Evolutionary conservation across 2,329 filamentous ascomycete species (phyloP).

Genomic region (Exophiala bonariae): DNA sequence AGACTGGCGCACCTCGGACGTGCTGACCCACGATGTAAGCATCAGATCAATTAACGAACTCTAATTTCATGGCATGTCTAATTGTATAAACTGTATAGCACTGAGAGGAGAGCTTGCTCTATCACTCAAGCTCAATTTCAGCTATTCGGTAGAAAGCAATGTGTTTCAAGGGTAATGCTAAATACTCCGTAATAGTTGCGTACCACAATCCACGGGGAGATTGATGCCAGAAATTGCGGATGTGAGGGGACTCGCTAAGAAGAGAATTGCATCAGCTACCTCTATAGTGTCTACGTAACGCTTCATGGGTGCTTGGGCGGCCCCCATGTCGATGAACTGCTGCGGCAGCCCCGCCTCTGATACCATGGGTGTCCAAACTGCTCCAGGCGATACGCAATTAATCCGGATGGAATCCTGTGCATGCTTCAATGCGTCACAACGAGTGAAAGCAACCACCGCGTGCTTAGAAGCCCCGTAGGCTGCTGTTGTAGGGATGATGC

Average conservation of each 20-base stretch:
- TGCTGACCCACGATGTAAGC: too few species aligned
- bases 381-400: slow-evolving; percentile 41
- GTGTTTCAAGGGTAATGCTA: too few species aligned
- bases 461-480: slow-evolving; percentile 46
- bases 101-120: too few species aligned
- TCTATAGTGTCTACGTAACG: slow-evolving; percentile 53
- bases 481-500: slow-evolving; percentile 45
- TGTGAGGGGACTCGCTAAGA: slow-evolving; percentile 35
- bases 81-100: too few species aligned
- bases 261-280: slow-evolving; percentile 51
- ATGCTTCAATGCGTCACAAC: slow-evolving; percentile 35
- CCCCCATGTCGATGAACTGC: slow-evolving; percentile 40
- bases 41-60: too few species aligned
- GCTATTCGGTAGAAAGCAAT: too few species aligned
- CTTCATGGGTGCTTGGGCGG: slow-evolving; percentile 52
- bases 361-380: slow-evolving; percentile 51
- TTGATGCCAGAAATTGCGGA: slow-evolving; percentile 1
- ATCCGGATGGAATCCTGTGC: slow-evolving; percentile 35
- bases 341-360: slow-evolving; percentile 39
- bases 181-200: too few species aligned
- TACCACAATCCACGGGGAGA: slow-evolving; percentile 1
- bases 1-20: too few species aligned
- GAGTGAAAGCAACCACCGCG: slow-evolving; percentile 46
- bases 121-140: too few species aligned
- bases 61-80: too few species aligned